Evolutionary conservation across 78 protist species (phyloP).

Genomic region (Guillardia theta): DNA sequence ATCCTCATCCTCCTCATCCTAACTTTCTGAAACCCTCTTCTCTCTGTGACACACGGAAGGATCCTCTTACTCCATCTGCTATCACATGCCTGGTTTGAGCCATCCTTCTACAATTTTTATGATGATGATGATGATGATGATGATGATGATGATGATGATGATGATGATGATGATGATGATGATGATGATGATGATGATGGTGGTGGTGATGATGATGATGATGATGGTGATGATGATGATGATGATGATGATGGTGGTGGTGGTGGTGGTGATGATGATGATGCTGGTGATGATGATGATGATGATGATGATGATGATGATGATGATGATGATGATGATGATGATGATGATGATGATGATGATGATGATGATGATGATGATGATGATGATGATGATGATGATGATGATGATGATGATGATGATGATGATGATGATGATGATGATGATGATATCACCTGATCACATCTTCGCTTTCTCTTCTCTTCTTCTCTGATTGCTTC

Average conservation of each 20-base stretch:
- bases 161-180: too few relatives aligned
- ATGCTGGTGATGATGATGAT: neutral
- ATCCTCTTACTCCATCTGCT: too few relatives aligned
- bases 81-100: too few relatives aligned
- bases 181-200: neutral
- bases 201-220: neutral
- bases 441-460: neutral
- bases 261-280: too few relatives aligned
- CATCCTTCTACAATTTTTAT: too few relatives aligned
- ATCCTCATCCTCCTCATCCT: too few relatives aligned
- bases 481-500: too few relatives aligned
- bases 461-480: too few relatives aligned
- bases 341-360: neutral
- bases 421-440: neutral
- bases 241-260: neutral
- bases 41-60: too few relatives aligned
- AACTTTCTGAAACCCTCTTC: too few relatives aligned
- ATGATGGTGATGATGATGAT: neutral
- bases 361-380: neutral
- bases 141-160: too few relatives aligned
- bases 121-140: too few relatives aligned
- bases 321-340: neutral
- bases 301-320: neutral
- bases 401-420: neutral
- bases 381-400: neutral